Percentiles rank a stretch among this genome's conserved stretches.
Conservation (phyloP, 73 alveolate genomes). For the Tetrahymena borealis region DNA sequence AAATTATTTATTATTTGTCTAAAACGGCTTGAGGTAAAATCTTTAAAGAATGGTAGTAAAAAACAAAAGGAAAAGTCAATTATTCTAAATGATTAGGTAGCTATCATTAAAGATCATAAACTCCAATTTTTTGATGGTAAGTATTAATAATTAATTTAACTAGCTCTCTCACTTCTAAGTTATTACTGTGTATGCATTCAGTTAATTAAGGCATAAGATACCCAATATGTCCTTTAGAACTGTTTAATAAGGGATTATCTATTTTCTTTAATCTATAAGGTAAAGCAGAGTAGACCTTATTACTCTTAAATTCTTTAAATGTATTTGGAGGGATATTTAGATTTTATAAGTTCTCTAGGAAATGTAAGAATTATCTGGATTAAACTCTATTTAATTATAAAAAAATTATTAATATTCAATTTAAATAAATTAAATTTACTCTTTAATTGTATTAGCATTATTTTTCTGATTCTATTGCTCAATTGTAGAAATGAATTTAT, state of each 20-base stretch:
- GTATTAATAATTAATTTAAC: background rate
- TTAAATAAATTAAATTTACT: background rate
- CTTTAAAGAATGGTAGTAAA: too few species aligned
- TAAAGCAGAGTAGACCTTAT: background rate
- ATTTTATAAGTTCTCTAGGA: background rate
- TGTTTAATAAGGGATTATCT: background rate
- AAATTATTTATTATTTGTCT: too few species aligned
- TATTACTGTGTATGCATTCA: background rate
- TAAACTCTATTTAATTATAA: background rate
- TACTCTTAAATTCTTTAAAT: background rate
- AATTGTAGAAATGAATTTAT: background rate
- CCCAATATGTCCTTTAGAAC: background rate
- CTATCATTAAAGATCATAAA: background rate
- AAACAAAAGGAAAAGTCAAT: background rate
- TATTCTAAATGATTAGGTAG: background rate
- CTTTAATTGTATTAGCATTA: background rate
- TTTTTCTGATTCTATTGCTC: background rate
- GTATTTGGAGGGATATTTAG: background rate
- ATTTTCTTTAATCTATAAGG: background rate
- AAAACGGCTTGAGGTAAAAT: too few species aligned
- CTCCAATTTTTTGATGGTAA: background rate
- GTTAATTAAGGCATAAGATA: background rate
- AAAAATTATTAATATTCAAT: background rate
- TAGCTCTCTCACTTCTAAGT: background rate
- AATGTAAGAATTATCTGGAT: background rate